phyloP scores from a whole-genome alignment of 768 basidiomycete genomes.

The Suillus luteus region DNA sequence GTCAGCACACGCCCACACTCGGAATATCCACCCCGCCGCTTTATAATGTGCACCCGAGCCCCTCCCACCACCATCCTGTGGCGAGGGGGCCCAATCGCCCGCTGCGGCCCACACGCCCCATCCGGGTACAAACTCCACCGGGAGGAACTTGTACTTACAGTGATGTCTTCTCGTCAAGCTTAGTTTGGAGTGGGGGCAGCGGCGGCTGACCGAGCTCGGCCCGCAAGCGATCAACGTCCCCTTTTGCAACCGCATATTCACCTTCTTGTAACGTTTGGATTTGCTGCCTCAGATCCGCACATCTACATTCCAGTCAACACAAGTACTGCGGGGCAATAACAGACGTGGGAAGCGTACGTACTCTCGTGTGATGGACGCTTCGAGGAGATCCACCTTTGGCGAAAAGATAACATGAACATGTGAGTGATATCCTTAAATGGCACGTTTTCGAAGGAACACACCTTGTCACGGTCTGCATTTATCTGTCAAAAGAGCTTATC shows the following conservation, averaged over 20 bases:
- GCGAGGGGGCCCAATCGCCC: neutral
- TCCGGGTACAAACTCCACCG: neutral
- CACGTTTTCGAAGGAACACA: constrained; percentile 18
- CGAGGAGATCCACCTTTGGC: constrained; percentile 63
- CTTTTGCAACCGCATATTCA: constrained; percentile 73
- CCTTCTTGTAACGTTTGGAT: constrained; percentile 70
- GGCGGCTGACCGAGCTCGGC: constrained; percentile 76
- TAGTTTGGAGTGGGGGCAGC: constrained; percentile 69
- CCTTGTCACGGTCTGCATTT: constrained; percentile 83
- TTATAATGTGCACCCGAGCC: neutral
- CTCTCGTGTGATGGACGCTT: constrained; percentile 70
- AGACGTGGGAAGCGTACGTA: constrained; percentile 35
- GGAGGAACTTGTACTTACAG: constrained; percentile 43
- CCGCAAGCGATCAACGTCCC: constrained; percentile 75
- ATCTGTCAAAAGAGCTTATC: constrained; percentile 43
- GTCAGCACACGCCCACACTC: constrained; percentile 18
- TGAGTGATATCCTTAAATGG: constrained; percentile 11
- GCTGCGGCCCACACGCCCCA: constrained; percentile 5
- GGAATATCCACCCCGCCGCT: neutral
- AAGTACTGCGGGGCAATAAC: constrained; percentile 8
- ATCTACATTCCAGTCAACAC: constrained; percentile 40
- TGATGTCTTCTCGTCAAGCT: constrained; percentile 67
- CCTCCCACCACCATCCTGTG: neutral
- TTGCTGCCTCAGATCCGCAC: constrained; percentile 63
- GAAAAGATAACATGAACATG: constrained; percentile 16